Evolutionary conservation across 805 yeast species (phyloP).

Genomic region (Teunomyces gatunensis): DNA sequence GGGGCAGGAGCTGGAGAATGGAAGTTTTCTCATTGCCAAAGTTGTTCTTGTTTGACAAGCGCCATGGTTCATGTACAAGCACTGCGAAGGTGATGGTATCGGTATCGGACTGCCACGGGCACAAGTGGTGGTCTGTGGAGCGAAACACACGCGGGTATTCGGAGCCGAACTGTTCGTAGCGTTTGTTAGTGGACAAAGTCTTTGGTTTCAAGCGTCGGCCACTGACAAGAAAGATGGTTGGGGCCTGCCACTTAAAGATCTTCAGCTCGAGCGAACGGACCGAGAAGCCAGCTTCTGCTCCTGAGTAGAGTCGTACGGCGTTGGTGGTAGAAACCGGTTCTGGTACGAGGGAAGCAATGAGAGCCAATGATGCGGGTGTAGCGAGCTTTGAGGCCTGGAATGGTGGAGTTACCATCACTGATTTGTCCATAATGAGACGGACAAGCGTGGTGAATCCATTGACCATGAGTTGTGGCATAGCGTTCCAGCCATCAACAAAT

Average conservation of each 20-base stretch:
- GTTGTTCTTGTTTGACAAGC: slow-evolving; percentile 59
- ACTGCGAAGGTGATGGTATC: slow-evolving; percentile 61
- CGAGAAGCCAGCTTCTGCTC: slow-evolving; percentile 79
- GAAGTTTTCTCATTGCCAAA: slow-evolving; percentile 63
- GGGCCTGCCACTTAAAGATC: slow-evolving; percentile 88
- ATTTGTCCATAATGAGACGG: background rate
- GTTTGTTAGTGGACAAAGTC: slow-evolving; percentile 35
- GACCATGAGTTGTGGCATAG: background rate
- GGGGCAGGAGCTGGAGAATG: slow-evolving; percentile 69
- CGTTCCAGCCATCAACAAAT: slow-evolving; percentile 8
- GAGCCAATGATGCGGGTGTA: slow-evolving; percentile 38
- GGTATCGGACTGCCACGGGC: slow-evolving; percentile 36
- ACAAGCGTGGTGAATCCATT: background rate
- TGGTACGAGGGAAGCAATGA: slow-evolving; percentile 23
- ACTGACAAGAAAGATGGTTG: slow-evolving; percentile 65
- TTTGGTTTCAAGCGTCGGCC: slow-evolving; percentile 53
- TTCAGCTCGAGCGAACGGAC: slow-evolving; percentile 83
- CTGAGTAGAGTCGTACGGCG: slow-evolving; percentile 63
- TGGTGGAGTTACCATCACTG: background rate
- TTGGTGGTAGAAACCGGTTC: slow-evolving; percentile 42
- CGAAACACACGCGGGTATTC: slow-evolving; percentile 43
- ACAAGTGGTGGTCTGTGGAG: slow-evolving; percentile 18
- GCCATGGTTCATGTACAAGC: slow-evolving; percentile 73
- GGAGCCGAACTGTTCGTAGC: slow-evolving; percentile 51
- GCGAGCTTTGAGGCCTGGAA: slow-evolving; percentile 37